Percentiles rank a stretch among this genome's conserved stretches.
phyloP scores from a whole-genome alignment of 768 basidiomycete genomes.

The Tricholoma flavovirens region DNA sequence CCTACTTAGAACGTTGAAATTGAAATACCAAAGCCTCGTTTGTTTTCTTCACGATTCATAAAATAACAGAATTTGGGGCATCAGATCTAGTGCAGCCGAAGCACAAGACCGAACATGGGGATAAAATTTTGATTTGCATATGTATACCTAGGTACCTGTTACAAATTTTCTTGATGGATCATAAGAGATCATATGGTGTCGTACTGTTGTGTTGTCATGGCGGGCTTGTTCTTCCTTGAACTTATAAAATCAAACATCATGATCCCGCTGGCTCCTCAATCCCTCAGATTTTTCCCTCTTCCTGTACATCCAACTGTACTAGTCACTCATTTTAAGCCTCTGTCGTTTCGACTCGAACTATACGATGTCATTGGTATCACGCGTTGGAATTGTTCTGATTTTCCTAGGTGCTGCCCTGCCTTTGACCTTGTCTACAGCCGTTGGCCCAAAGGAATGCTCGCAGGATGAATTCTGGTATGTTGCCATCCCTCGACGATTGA shows the following conservation, averaged over 20 bases:
- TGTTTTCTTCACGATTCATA: neutral
- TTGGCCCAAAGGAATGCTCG: constrained; percentile 19
- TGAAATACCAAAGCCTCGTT: neutral
- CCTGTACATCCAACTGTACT: neutral
- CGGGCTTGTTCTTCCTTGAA: no score
- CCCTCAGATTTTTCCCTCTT: constrained; percentile 2
- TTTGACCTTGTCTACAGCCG: constrained; percentile 26
- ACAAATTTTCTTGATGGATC: no score
- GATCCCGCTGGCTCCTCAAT: no score
- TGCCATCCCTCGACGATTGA: neutral
- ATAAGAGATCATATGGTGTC: no score
- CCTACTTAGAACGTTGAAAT: constrained; percentile 9
- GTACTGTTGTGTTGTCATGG: no score
- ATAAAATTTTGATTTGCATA: no score
- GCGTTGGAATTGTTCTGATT: constrained; percentile 17
- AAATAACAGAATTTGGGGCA: no score
- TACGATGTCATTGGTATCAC: constrained; percentile 11
- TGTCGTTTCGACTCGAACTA: neutral
- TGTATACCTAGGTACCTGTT: no score
- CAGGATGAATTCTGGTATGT: constrained; percentile 30
- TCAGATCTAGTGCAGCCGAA: no score
- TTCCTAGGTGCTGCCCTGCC: constrained; percentile 31
- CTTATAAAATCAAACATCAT: no score
- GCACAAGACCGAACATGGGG: no score
- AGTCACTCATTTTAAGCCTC: constrained; percentile 13